phyloP scores from a whole-genome alignment of 1,284 basidiomycete genomes.

The Apiotrichum mycotoxinovorans region DNA sequence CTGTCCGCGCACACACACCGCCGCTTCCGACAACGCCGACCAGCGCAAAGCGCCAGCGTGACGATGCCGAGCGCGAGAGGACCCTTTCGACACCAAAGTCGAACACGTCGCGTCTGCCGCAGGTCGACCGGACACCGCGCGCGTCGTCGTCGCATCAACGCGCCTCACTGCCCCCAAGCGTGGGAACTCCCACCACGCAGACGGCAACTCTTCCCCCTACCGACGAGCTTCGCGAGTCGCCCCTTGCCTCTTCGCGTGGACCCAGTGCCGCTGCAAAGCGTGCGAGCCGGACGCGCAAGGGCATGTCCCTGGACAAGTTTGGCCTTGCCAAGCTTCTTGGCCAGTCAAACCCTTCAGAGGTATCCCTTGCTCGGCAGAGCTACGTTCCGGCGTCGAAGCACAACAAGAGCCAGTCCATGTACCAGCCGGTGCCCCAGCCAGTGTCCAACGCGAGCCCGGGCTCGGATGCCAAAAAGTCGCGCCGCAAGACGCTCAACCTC shows the following conservation, averaged over 20 bases:
- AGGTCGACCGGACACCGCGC: background rate
- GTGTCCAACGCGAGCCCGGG: constrained; percentile 4
- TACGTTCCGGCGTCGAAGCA: constrained; percentile 15
- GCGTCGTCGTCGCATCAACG: constrained; percentile 3
- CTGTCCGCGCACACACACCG: background rate
- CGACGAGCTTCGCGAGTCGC: background rate
- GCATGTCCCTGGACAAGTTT: constrained; percentile 69
- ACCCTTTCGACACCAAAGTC: constrained; percentile 14
- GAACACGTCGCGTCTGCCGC: background rate
- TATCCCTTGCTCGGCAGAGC: background rate
- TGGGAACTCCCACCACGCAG: constrained; percentile 17
- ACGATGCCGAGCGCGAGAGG: constrained; percentile 1
- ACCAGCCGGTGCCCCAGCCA: background rate
- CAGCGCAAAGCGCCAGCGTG: constrained; percentile 12
- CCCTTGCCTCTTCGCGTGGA: background rate
- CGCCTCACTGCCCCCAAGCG: constrained; percentile 11
- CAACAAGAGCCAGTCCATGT: constrained; percentile 15
- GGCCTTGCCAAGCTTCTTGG: constrained; percentile 63
- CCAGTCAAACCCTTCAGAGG: constrained; percentile 19
- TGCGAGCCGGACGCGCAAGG: constrained; percentile 57
- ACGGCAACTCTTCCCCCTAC: constrained; percentile 5
- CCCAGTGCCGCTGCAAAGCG: constrained; percentile 17
- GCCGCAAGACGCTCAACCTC: constrained; percentile 35
- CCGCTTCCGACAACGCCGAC: constrained; percentile 9
- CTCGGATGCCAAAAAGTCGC: constrained; percentile 34